Evolutionary conservation across 805 yeast genomes (phyloP).

Genomic region (Kuraishia ogatae): DNA sequence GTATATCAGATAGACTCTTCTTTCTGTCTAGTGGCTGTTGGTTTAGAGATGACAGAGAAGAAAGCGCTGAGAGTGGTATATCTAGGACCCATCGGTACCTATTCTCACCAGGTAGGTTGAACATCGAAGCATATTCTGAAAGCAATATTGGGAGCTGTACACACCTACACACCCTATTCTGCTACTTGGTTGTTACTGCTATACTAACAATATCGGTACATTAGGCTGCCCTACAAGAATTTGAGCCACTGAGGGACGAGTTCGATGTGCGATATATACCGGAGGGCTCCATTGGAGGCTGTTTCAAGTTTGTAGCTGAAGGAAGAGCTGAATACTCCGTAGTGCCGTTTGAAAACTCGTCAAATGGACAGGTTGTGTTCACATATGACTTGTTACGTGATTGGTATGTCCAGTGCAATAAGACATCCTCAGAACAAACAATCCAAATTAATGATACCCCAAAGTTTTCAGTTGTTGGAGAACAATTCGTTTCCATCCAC

Average conservation of each 20-base stretch:
- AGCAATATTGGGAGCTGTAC: too few relatives aligned
- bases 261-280: constrained; percentile 19
- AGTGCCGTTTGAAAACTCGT: constrained; percentile 89
- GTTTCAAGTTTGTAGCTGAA: constrained; percentile 46
- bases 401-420: constrained; percentile 29
- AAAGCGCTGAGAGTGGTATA: constrained; percentile 46
- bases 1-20: too few relatives aligned
- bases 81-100: constrained; percentile 88
- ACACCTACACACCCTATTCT: too few relatives aligned
- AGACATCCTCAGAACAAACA: constrained; percentile 3
- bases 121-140: not conserved
- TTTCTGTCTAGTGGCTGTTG: not conserved
- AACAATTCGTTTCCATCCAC: constrained; percentile 73
- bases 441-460: constrained; percentile 4
- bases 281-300: constrained; percentile 42
- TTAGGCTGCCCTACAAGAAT: constrained; percentile 40
- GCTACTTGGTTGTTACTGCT: not conserved
- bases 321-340: constrained; percentile 56
- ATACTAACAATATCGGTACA: constrained; percentile 9
- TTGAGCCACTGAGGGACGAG: constrained; percentile 15
- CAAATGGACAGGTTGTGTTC: constrained; percentile 87
- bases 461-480: constrained; percentile 52
- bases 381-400: constrained; percentile 79
- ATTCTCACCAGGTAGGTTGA: constrained; percentile 68
- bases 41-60: not conserved